These are phyloP conservation scores for Alternaria gansuensis DNA, from an alignment of 2,329 filamentous ascomycete species.

Conservation along the genomic window DNA sequence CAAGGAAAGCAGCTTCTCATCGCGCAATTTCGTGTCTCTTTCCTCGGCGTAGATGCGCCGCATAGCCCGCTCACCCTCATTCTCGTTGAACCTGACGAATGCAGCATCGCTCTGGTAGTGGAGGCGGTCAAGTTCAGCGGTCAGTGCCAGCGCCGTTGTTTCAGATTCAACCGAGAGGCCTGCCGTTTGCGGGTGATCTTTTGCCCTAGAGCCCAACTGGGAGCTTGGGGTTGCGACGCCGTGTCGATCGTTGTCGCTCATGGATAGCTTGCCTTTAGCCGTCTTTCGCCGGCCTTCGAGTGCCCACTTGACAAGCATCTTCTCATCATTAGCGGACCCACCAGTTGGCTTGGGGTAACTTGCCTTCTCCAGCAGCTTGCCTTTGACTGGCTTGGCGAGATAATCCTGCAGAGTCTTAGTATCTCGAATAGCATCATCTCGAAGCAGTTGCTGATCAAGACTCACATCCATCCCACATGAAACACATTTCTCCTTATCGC, in stretches of 20 bases:
- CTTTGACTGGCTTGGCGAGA: constrained; percentile 67
- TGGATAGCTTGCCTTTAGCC: constrained; percentile 36
- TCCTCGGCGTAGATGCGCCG: constrained; percentile 63
- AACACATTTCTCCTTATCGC: constrained; percentile 76
- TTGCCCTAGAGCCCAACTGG: constrained; percentile 33
- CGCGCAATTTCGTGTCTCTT: constrained; percentile 62
- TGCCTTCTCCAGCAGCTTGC: constrained; percentile 69
- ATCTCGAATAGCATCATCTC: constrained; percentile 22
- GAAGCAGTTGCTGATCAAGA: constrained; percentile 16
- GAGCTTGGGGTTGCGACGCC: constrained; percentile 27
- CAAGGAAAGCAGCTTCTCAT: constrained; percentile 64
- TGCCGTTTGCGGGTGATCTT: constrained; percentile 43
- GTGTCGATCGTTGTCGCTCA: constrained; percentile 43
- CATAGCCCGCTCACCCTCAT: constrained; percentile 57
- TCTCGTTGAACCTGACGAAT: constrained; percentile 54
- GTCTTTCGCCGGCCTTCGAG: constrained; percentile 55
- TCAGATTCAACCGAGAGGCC: constrained; percentile 41
- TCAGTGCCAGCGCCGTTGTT: constrained; percentile 49
- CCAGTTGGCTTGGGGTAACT: constrained; percentile 21
- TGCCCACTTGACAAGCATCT: constrained; percentile 73
- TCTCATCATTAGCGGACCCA: constrained; percentile 27
- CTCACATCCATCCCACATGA: constrained; percentile 73
- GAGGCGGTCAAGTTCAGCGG: constrained; percentile 50
- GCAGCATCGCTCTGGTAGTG: constrained; percentile 51
- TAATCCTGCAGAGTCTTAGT: constrained; percentile 44